A percentile compares a stretch with the other conserved stretches of the same genome.
These are phyloP conservation scores for Ceratocystis cacaofunesta DNA, from an alignment of 2,329 filamentous ascomycete genomes.

Conservation along the genomic window DNA sequence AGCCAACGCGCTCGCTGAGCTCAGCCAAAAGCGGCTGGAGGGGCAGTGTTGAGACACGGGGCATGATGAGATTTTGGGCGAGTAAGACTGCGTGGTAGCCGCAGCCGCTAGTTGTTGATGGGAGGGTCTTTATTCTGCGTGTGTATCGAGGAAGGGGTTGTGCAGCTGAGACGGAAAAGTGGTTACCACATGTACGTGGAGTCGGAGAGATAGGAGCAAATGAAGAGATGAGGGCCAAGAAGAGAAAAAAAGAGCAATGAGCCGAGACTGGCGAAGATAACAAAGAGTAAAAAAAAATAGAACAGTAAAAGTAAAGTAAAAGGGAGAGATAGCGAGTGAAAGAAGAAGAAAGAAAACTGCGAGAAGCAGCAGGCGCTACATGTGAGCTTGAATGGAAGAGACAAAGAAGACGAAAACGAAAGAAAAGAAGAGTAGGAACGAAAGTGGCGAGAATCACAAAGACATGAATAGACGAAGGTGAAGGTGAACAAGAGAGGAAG, in stretches of 20 bases:
- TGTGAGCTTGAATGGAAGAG: not conserved
- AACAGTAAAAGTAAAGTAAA: conserved; percentile 10
- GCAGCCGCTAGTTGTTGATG: not conserved
- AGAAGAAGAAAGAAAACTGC: not conserved
- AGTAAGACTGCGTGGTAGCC: no score
- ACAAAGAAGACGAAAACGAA: not conserved
- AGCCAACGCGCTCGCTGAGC: conserved; percentile 12
- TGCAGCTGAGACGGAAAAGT: not conserved
- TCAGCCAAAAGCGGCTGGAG: not conserved
- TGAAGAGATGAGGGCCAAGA: not conserved
- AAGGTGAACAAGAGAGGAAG: not conserved
- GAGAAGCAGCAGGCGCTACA: not conserved
- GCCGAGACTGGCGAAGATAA: not conserved
- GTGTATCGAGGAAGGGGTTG: not conserved
- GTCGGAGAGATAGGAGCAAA: not conserved
- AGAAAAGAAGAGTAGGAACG: not conserved
- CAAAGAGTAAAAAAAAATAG: not conserved
- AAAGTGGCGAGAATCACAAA: not conserved
- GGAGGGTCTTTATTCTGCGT: not conserved
- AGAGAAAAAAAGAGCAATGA: not conserved
- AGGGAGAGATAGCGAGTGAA: not conserved
- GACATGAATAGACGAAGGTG: not conserved
- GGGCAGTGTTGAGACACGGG: not conserved
- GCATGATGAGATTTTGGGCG: not conserved
- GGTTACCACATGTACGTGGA: not conserved